These are phyloP conservation scores for Aureobasidium sp. DNA, from an alignment of 2,329 filamentous ascomycete species.

Conservation along the genomic window DNA sequence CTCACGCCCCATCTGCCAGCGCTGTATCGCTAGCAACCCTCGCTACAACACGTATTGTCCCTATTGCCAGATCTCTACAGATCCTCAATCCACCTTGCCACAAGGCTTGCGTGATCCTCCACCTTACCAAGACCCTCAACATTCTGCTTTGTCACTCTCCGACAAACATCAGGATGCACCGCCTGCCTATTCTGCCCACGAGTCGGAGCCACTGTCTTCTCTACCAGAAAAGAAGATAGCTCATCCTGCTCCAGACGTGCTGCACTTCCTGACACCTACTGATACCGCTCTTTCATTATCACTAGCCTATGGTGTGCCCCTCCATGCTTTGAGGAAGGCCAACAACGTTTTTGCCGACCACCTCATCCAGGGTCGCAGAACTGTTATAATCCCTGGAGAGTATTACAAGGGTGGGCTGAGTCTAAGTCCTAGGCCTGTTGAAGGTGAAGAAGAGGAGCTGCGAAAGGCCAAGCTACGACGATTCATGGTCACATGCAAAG, in stretches of 20 bases:
- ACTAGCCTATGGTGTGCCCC: slow-evolving; percentile 63
- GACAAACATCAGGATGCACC: slow-evolving; percentile 31
- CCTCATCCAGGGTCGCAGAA: slow-evolving; percentile 60
- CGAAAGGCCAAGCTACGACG: slow-evolving; percentile 64
- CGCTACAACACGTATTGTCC: slow-evolving; percentile 63
- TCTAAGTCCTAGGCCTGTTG: slow-evolving; percentile 63
- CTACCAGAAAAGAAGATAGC: slow-evolving; percentile 29
- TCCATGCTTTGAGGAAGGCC: slow-evolving; percentile 52
- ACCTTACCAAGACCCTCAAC: slow-evolving; percentile 45
- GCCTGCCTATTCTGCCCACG: slow-evolving; percentile 39
- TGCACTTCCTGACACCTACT: slow-evolving; percentile 67
- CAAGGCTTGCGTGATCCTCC: slow-evolving; percentile 64
- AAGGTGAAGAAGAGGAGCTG: slow-evolving; percentile 66
- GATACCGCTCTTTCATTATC: slow-evolving; percentile 64
- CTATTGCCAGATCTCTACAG: slow-evolving; percentile 67
- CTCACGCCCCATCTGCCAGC: slow-evolving; percentile 61
- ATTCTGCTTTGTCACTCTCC: background rate
- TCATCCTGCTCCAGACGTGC: slow-evolving; percentile 51
- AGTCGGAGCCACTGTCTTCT: slow-evolving; percentile 20
- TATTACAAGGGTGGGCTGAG: slow-evolving; percentile 62
- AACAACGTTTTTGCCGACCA: slow-evolving; percentile 69
- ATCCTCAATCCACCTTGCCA: slow-evolving; percentile 50
- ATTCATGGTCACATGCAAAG: slow-evolving; percentile 75
- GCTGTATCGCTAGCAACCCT: slow-evolving; percentile 61
- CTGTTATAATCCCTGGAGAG: slow-evolving; percentile 63